Conservation (phyloP, 2,329 filamentous ascomycete species). For the Phaeosphaeriaceae sp. region DNA sequence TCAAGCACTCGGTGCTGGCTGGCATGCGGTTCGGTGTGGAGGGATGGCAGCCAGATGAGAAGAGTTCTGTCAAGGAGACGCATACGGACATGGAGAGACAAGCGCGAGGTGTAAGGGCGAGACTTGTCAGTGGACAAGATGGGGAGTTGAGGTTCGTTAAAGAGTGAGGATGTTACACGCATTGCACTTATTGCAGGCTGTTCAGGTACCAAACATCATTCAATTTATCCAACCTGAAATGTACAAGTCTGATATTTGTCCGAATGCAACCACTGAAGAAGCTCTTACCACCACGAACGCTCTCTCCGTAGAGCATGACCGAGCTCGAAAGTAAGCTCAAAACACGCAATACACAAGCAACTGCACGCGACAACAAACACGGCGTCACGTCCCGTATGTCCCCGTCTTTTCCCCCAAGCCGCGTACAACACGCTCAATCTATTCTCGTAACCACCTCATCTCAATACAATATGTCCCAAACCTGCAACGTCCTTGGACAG, state of each 20-base stretch:
- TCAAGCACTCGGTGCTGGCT: conserved; percentile 2
- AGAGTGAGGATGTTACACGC: not conserved
- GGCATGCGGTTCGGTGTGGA: not conserved
- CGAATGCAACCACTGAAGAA: not conserved
- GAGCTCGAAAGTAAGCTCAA: not conserved
- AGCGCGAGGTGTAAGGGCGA: not conserved
- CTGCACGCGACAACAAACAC: not conserved
- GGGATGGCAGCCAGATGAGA: not conserved
- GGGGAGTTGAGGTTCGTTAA: not conserved
- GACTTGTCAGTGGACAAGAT: not conserved
- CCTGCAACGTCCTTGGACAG: conserved; percentile 6
- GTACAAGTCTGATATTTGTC: not conserved
- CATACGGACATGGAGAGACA: not conserved
- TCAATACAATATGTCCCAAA: not conserved
- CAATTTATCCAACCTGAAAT: not conserved
- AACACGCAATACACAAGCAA: not conserved
- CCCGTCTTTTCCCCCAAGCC: not conserved
- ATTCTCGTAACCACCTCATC: conserved; percentile 4
- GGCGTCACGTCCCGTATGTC: not conserved
- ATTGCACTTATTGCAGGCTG: not conserved
- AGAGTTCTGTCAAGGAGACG: not conserved
- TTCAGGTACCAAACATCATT: not conserved
- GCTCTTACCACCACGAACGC: not conserved
- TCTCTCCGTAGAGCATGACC: not conserved
- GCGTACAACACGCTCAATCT: not conserved